Evolutionary conservation across 2,329 filamentous ascomycete species (phyloP).

Genomic region (Fusarium staphyleae): DNA sequence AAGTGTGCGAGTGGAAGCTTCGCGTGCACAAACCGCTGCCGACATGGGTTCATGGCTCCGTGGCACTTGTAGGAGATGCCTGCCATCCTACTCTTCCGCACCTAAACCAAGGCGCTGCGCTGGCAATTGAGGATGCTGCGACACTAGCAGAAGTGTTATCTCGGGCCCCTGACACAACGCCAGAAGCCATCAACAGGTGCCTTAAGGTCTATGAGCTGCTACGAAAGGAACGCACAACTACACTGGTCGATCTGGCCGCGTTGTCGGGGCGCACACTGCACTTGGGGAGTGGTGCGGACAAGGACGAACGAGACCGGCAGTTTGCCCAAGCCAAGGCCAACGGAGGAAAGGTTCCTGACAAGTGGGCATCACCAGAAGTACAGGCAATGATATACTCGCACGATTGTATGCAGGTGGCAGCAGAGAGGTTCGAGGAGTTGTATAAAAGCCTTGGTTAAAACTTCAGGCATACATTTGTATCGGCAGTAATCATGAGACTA

Average conservation of each 20-base stretch:
- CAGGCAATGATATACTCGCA: slow-evolving; percentile 70
- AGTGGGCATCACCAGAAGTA: slow-evolving; percentile 74
- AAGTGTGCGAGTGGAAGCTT: slow-evolving; percentile 71
- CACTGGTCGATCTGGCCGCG: slow-evolving; percentile 61
- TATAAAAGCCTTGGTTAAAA: slow-evolving; percentile 33
- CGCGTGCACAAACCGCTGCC: slow-evolving; percentile 64
- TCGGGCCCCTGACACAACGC: slow-evolving; percentile 47
- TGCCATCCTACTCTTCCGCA: slow-evolving; percentile 73
- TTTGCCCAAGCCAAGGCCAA: slow-evolving; percentile 60
- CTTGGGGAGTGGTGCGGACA: slow-evolving; percentile 61
- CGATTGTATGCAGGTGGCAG: slow-evolving; percentile 63
- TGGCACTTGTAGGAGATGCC: slow-evolving; percentile 67
- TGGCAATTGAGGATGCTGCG: slow-evolving; percentile 71
- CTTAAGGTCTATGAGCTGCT: slow-evolving; percentile 63
- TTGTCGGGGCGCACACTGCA: slow-evolving; percentile 60
- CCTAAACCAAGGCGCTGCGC: slow-evolving; percentile 69
- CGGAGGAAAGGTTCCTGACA: slow-evolving; percentile 64
- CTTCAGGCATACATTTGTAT: neutral
- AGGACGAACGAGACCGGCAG: slow-evolving; percentile 62
- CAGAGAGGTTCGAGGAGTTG: slow-evolving; percentile 59
- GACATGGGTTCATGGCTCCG: slow-evolving; percentile 64
- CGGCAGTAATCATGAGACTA: too few relatives aligned
- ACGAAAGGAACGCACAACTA: slow-evolving; percentile 61
- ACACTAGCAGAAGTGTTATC: slow-evolving; percentile 63
- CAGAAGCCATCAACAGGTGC: slow-evolving; percentile 54